A percentile compares a stretch with the other conserved stretches of the same genome.
phyloP scores from a whole-genome alignment of 768 basidiomycete species.

The Cubamyces sp. region DNA sequence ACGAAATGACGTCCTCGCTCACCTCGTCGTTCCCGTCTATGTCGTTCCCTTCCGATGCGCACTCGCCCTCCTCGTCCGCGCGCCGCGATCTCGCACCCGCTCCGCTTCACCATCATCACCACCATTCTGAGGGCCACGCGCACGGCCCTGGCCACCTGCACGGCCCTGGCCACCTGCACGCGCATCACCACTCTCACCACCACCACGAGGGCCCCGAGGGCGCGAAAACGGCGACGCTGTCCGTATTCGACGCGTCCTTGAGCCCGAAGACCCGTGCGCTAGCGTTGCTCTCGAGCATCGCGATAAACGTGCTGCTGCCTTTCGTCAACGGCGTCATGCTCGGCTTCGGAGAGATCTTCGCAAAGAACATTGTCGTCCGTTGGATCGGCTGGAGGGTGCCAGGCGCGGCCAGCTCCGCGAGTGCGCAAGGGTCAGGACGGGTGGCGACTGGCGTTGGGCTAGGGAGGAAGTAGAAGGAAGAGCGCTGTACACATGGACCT shows the following conservation, averaged over 20 bases:
- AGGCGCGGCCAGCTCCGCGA: slow-evolving; percentile 25
- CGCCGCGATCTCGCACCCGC: slow-evolving; percentile 28
- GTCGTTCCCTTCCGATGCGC: slow-evolving; percentile 68
- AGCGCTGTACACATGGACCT: not conserved
- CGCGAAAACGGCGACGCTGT: slow-evolving; percentile 50
- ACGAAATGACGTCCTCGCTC: slow-evolving; percentile 54
- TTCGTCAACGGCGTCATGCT: slow-evolving; percentile 96
- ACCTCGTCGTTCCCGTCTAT: slow-evolving; percentile 77
- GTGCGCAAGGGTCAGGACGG: slow-evolving; percentile 19
- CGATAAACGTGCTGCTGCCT: slow-evolving; percentile 83
- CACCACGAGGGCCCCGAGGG: slow-evolving; percentile 8
- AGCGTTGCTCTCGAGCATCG: slow-evolving; percentile 72
- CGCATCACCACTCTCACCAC: slow-evolving; percentile 13
- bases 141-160: slow-evolving; percentile 30
- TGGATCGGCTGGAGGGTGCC: slow-evolving; percentile 50
- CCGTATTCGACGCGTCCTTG: slow-evolving; percentile 71
- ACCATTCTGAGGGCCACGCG: slow-evolving; percentile 24
- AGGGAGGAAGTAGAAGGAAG: slow-evolving; percentile 15
- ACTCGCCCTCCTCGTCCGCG: slow-evolving; percentile 49
- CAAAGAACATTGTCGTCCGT: slow-evolving; percentile 68
- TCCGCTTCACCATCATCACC: slow-evolving; percentile 25
- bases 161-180: slow-evolving; percentile 28
- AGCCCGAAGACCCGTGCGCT: slow-evolving; percentile 67
- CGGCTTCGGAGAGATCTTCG: slow-evolving; percentile 95
- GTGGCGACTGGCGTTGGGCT: slow-evolving; percentile 18